phyloP scores from a whole-genome alignment of 257 asterid genomes.

The Hygrophila difformis region DNA sequence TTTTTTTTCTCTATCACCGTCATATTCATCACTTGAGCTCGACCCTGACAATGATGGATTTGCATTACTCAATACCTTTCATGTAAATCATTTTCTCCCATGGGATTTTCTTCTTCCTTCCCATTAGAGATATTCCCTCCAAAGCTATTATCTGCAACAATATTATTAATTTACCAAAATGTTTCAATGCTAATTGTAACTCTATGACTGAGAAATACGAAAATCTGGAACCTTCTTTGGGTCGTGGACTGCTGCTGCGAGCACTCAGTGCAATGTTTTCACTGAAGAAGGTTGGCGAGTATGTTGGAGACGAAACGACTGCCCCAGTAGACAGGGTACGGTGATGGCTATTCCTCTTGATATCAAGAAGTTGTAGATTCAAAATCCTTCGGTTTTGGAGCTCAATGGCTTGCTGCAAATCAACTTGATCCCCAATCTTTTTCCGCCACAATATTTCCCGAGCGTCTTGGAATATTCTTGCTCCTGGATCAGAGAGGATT shows the following conservation, averaged over 20 bases:
- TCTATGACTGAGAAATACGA: neutral
- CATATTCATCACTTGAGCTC: neutral
- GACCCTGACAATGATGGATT: no score
- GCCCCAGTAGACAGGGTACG: constrained; percentile 47
- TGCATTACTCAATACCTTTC: constrained; percentile 28
- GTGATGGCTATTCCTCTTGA: constrained; percentile 44
- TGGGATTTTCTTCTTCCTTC: constrained; percentile 24
- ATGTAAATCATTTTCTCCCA: constrained; percentile 29
- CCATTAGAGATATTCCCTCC: constrained; percentile 18
- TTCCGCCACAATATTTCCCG: constrained; percentile 59
- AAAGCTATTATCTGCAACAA: constrained; percentile 31
- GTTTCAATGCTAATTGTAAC: neutral
- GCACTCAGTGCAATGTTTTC: constrained; percentile 18
- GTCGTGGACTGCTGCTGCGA: constrained; percentile 31
- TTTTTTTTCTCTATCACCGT: neutral
- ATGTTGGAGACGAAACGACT: constrained; percentile 32
- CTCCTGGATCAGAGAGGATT: constrained; percentile 20
- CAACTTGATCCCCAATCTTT: constrained; percentile 42
- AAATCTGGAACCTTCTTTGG: constrained; percentile 28
- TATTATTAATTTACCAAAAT: constrained; percentile 4
- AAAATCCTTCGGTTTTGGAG: constrained; percentile 49
- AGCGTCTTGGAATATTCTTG: constrained; percentile 42
- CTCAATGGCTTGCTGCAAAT: constrained; percentile 59
- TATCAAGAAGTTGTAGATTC: constrained; percentile 58
- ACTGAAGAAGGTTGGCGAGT: constrained; percentile 36